phyloP scores from a whole-genome alignment of 495 filamentous ascomycete genomes.

The Cenococcum geophilum region DNA sequence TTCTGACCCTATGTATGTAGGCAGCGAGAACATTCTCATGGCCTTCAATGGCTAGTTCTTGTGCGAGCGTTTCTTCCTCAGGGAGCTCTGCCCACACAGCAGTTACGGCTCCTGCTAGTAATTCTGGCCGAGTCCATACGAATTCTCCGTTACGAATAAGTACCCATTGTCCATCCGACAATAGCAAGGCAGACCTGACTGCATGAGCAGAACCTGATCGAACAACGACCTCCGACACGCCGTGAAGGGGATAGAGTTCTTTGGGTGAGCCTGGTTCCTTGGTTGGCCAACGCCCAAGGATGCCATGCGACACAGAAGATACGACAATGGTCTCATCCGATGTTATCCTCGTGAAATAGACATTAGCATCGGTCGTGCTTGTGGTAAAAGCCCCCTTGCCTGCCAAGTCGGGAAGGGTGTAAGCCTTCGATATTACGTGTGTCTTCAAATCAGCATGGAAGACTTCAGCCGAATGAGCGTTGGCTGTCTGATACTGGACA shows the following conservation, averaged over 20 bases:
- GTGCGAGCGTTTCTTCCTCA: conserved; percentile 64
- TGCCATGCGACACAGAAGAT: conserved; percentile 68
- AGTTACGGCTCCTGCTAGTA: conserved; percentile 64
- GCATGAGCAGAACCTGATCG: conserved; percentile 59
- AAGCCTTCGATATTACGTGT: conserved; percentile 61
- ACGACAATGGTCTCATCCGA: conserved; percentile 63
- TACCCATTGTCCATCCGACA: conserved; percentile 68
- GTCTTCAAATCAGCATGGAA: conserved; percentile 71
- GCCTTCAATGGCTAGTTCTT: conserved; percentile 77
- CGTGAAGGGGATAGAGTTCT: conserved; percentile 49
- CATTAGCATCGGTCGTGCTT: conserved; percentile 68
- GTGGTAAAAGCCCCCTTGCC: conserved; percentile 71
- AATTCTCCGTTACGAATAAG: conserved; percentile 74
- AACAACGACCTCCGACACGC: conserved; percentile 75
- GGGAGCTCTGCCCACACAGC: conserved; percentile 68
- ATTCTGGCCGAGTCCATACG: conserved; percentile 77
- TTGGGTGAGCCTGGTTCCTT: conserved; percentile 18
- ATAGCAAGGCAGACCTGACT: conserved; percentile 66
- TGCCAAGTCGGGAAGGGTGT: conserved; percentile 61
- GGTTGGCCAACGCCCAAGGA: conserved; percentile 66
- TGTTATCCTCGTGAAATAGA: conserved; percentile 80
- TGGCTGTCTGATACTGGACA: conserved; percentile 68
- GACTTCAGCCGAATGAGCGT: conserved; percentile 73
- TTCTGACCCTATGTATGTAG: conserved; percentile 79
- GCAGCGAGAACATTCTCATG: conserved; percentile 71